Conservation (phyloP, 805 yeast genomes). For the Cyberlindnera euphorbiiphila region DNA sequence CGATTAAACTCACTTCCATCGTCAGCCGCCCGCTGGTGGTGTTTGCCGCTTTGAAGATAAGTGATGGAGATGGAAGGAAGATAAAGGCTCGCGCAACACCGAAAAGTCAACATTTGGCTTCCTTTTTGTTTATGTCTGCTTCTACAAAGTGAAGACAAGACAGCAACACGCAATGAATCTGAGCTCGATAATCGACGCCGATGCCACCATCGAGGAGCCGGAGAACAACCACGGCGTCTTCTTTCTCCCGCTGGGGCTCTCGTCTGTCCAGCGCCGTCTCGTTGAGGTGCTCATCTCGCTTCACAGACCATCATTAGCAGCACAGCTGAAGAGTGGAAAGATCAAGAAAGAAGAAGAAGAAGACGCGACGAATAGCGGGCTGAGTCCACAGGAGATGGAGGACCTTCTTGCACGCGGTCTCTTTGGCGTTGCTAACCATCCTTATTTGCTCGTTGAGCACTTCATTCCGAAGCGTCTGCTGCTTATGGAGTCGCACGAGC, state of each 20-base stretch:
- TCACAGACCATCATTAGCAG: constrained; percentile 35
- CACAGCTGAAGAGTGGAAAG: constrained; percentile 14
- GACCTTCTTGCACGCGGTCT: constrained; percentile 43
- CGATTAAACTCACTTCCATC: not conserved
- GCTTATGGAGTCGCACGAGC: constrained; percentile 59
- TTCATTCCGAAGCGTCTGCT: constrained; percentile 68
- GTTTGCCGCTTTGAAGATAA: too few species aligned
- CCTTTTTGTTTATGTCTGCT: not conserved
- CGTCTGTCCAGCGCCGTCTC: constrained; percentile 41
- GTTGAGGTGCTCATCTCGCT: constrained; percentile 39
- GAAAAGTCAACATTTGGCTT: not conserved
- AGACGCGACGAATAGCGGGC: too few species aligned
- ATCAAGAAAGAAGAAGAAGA: constrained; percentile 3
- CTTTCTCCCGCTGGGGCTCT: constrained; percentile 40
- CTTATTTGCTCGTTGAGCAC: constrained; percentile 70
- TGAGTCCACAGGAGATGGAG: constrained; percentile 1
- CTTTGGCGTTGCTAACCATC: constrained; percentile 55
- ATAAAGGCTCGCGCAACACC: too few species aligned
- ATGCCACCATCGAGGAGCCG: constrained; percentile 4
- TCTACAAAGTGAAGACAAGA: not conserved
- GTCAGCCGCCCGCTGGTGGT: not conserved
- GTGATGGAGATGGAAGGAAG: too few species aligned
- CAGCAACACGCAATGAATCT: constrained; percentile 11
- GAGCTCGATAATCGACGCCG: constrained; percentile 14
- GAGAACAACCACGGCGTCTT: constrained; percentile 7